phyloP scores from a whole-genome alignment of 2,329 filamentous ascomycete species.

The Hypoxylon sp. region DNA sequence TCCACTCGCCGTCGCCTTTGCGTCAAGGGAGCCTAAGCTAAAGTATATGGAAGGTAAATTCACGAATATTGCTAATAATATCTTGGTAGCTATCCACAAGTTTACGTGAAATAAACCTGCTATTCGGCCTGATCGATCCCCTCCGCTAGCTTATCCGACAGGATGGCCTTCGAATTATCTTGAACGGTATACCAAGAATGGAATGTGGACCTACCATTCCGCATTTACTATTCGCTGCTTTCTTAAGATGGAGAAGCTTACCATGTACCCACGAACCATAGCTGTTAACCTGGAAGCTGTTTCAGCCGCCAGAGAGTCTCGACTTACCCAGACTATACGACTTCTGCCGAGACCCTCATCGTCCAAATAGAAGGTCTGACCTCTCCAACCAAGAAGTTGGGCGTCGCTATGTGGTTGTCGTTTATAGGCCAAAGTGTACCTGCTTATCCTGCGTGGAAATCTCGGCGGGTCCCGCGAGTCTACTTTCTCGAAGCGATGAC shows the following conservation, averaged over 20 bases:
- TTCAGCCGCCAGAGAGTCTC: constrained; percentile 5
- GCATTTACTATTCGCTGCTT: constrained; percentile 26
- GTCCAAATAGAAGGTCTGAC: not conserved
- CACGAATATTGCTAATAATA: not conserved
- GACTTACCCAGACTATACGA: not conserved
- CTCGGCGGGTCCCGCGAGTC: not conserved
- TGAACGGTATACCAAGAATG: constrained; percentile 27
- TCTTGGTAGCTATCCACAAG: not conserved
- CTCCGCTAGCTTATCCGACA: constrained; percentile 8
- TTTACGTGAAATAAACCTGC: not conserved
- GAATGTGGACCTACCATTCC: constrained; percentile 34
- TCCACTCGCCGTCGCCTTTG: constrained; percentile 5
- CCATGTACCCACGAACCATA: not conserved
- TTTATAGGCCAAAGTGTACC: constrained; percentile 8
- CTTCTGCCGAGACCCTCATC: not conserved
- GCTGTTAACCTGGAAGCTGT: not conserved
- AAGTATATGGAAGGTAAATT: too few relatives aligned
- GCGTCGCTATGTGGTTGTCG: constrained; percentile 13
- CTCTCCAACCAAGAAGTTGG: constrained; percentile 1
- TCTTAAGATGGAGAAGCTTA: not conserved
- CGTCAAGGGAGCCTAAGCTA: constrained; percentile 1
- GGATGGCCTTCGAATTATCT: constrained; percentile 1
- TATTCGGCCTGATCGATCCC: not conserved
- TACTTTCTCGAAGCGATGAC: not conserved
- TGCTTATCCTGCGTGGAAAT: constrained; percentile 9